Percentiles rank a stretch among this genome's conserved stretches.
Evolutionary conservation across 2,329 filamentous ascomycete genomes (phyloP).

Genomic region (Arthrobotrys iridis): DNA sequence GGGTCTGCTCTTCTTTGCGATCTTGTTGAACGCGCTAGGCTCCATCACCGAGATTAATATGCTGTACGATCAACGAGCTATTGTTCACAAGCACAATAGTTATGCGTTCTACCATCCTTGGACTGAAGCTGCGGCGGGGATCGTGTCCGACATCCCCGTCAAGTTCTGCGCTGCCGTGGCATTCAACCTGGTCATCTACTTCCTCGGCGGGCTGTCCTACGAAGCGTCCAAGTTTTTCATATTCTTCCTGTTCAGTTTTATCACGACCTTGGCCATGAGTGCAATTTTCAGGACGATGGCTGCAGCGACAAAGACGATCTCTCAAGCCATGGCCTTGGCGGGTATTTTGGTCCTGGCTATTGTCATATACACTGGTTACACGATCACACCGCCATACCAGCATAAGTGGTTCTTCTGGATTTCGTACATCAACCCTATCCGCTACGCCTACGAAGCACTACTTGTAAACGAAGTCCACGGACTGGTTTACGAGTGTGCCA

Average conservation of each 20-base stretch:
- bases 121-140: conserved; percentile 68
- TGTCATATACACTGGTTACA: conserved; percentile 66
- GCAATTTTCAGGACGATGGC: conserved; percentile 75
- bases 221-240: conserved; percentile 70
- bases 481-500: conserved; percentile 68
- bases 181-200: conserved; percentile 71
- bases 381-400: conserved; percentile 62
- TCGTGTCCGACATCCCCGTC: conserved; percentile 69
- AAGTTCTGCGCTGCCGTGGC: conserved; percentile 66
- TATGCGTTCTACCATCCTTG: conserved; percentile 66
- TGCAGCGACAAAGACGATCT: conserved; percentile 74
- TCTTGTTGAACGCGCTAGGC: conserved; percentile 70
- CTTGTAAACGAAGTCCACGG: conserved; percentile 72
- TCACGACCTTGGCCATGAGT: conserved; percentile 70
- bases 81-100: conserved; percentile 64
- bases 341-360: conserved; percentile 72
- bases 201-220: conserved; percentile 64
- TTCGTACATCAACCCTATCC: conserved; percentile 70
- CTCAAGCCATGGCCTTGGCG: conserved; percentile 71
- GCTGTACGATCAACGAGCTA: conserved; percentile 64
- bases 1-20: conserved; percentile 70
- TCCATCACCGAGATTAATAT: conserved; percentile 68
- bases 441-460: conserved; percentile 72
- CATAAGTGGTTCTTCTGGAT: conserved; percentile 41
- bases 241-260: conserved; percentile 72